A percentile compares a stretch with the other conserved stretches of the same genome.
Evolutionary conservation across 2,329 filamentous ascomycete species (phyloP).

Genomic region (Fusarium sp.): DNA sequence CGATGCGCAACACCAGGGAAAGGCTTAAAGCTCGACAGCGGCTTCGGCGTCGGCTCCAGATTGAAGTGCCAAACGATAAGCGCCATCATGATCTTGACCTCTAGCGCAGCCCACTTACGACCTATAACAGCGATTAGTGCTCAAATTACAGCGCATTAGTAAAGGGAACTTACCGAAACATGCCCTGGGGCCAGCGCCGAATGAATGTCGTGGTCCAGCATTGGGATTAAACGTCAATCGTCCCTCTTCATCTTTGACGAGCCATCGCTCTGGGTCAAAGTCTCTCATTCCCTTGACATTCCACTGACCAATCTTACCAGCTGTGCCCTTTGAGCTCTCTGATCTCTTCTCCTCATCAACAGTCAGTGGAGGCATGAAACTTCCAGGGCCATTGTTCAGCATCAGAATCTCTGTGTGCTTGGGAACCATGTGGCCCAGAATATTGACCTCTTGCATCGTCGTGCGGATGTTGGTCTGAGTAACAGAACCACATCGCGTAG

Average conservation of each 20-base stretch:
- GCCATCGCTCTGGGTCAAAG: background rate
- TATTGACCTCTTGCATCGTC: background rate
- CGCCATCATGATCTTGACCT: background rate
- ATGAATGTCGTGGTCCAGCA: background rate
- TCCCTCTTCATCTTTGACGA: background rate
- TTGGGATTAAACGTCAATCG: background rate
- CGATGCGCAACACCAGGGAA: background rate
- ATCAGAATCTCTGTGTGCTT: background rate
- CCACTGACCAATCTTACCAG: background rate
- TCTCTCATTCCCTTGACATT: background rate
- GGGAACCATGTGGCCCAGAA: background rate
- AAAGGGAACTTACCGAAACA: background rate
- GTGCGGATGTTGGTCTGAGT: background rate
- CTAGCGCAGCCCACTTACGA: background rate
- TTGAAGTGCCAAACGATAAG: background rate
- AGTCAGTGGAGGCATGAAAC: background rate
- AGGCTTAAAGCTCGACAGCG: background rate
- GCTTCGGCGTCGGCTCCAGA: background rate
- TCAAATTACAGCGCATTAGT: fast-evolving
- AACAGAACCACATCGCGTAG: background rate
- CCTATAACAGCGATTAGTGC: background rate
- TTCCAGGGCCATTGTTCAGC: background rate
- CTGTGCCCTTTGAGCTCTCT: background rate
- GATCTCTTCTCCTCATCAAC: background rate
- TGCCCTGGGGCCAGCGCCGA: background rate